phyloP scores from a whole-genome alignment of 23 red algal species.

The Gracilaria domingensis region DNA sequence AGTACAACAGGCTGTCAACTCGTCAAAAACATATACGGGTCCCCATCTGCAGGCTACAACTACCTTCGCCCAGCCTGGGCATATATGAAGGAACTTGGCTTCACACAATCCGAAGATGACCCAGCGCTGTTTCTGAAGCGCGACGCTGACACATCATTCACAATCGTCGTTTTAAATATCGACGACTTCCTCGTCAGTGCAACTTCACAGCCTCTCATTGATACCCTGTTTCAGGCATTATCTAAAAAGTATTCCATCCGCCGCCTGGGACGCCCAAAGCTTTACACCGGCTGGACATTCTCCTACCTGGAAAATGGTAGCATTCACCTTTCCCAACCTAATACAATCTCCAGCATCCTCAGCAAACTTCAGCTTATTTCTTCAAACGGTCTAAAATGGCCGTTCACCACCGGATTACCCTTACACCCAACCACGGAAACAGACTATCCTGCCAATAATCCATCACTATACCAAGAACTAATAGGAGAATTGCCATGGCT shows the following conservation, averaged over 20 bases:
- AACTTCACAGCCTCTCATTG: not conserved
- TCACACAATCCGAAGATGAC: not conserved
- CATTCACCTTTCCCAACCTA: not conserved
- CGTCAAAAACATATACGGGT: slow-evolving; percentile 6
- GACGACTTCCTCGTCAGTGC: slow-evolving; percentile 11
- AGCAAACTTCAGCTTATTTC: not conserved
- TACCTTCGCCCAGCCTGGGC: not conserved
- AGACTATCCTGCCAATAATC: not conserved
- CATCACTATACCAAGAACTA: not conserved
- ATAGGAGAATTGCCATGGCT: slow-evolving; percentile 14
- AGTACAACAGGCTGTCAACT: not conserved
- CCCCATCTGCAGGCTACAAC: not conserved
- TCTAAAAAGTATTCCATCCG: not conserved
- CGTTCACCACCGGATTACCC: not conserved
- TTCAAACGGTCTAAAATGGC: not conserved
- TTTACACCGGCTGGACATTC: not conserved
- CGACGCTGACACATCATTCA: not conserved
- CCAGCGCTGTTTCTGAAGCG: not conserved
- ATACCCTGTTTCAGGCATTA: not conserved
- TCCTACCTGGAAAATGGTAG: not conserved
- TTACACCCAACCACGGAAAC: not conserved
- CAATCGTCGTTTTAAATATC: not conserved
- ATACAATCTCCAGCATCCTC: not conserved
- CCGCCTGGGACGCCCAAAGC: not conserved
- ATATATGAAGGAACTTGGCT: not conserved